A percentile compares a stretch with the other conserved stretches of the same genome.
phyloP scores from a whole-genome alignment of 2,329 filamentous ascomycete genomes.

The Claviceps sp. region DNA sequence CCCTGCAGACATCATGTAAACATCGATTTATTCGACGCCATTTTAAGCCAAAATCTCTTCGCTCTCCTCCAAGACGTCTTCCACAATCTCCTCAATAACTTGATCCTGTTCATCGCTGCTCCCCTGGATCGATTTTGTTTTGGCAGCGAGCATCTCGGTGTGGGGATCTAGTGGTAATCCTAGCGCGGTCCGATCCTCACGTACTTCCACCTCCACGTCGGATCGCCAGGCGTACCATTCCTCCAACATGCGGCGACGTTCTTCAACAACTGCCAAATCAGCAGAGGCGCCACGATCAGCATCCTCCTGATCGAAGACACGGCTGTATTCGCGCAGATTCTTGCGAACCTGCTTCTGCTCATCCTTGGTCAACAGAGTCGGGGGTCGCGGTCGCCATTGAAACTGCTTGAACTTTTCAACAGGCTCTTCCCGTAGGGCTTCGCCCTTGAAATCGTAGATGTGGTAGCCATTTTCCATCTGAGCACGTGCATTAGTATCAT shows the following conservation, averaged over 20 bases:
- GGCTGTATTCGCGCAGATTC: slow-evolving; percentile 94
- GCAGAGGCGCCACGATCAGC: slow-evolving; percentile 85
- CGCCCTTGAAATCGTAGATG: slow-evolving; percentile 91
- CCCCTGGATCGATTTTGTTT: slow-evolving; percentile 36
- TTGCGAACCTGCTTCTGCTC: slow-evolving; percentile 97
- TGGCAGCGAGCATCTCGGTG: slow-evolving; percentile 45
- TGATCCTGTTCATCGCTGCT: slow-evolving; percentile 53
- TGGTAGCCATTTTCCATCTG: slow-evolving; percentile 99
- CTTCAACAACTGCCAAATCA: slow-evolving; percentile 86
- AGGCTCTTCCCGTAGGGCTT: slow-evolving; percentile 75
- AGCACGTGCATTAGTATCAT: slow-evolving; percentile 2
- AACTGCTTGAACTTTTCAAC: slow-evolving; percentile 98
- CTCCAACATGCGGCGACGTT: slow-evolving; percentile 64
- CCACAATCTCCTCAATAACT: slow-evolving; percentile 78
- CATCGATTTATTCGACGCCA: background rate
- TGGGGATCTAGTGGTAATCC: slow-evolving; percentile 55
- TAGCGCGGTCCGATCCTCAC: slow-evolving; percentile 54
- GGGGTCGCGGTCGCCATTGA: slow-evolving; percentile 81
- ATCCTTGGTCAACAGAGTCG: slow-evolving; percentile 86
- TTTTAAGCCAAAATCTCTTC: slow-evolving; percentile 54
- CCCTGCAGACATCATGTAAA: background rate
- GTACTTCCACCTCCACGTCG: slow-evolving; percentile 55
- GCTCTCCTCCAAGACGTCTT: slow-evolving; percentile 72
- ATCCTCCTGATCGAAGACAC: slow-evolving; percentile 90
- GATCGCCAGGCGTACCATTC: slow-evolving; percentile 85